Percentiles rank a stretch among this genome's conserved stretches.
phyloP scores from a whole-genome alignment of 805 yeast genomes.

The Starmerella bombi region DNA sequence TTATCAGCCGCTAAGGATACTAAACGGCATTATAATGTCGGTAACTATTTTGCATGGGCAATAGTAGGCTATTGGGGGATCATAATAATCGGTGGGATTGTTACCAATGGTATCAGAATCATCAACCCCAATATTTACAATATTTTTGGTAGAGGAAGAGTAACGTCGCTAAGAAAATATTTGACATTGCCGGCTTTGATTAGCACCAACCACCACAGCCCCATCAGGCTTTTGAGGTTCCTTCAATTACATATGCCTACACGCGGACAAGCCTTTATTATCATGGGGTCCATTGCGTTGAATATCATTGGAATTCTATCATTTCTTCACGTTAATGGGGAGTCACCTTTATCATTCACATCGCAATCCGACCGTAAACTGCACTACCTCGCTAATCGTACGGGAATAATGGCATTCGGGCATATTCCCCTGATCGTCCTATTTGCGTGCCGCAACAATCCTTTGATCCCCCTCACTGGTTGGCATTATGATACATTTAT shows the following conservation, averaged over 20 bases:
- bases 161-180: constrained; percentile 20
- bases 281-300: constrained; percentile 27
- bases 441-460: constrained; percentile 60
- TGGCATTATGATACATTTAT: constrained; percentile 49
- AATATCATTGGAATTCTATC: constrained; percentile 22
- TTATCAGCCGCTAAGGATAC: constrained; percentile 21
- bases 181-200: constrained; percentile 27
- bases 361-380: constrained; percentile 30
- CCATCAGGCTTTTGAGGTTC: constrained; percentile 16
- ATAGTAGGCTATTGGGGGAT: constrained; percentile 27
- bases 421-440: constrained; percentile 40
- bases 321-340: constrained; percentile 19
- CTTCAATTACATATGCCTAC: constrained; percentile 29
- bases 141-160: constrained; percentile 22
- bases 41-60: constrained; percentile 23
- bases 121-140: constrained; percentile 24
- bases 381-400: constrained; percentile 31
- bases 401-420: constrained; percentile 38
- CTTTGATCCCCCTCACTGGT: constrained; percentile 49
- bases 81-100: constrained; percentile 18
- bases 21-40: constrained; percentile 23
- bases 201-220: constrained; percentile 24
- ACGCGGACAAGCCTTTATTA: constrained; percentile 31
- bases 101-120: constrained; percentile 18
- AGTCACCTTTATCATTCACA: constrained; percentile 22